A percentile compares a stretch with the other conserved stretches of the same genome.
phyloP scores from a whole-genome alignment of 257 asterid genomes.

The Mentha longifolia region DNA sequence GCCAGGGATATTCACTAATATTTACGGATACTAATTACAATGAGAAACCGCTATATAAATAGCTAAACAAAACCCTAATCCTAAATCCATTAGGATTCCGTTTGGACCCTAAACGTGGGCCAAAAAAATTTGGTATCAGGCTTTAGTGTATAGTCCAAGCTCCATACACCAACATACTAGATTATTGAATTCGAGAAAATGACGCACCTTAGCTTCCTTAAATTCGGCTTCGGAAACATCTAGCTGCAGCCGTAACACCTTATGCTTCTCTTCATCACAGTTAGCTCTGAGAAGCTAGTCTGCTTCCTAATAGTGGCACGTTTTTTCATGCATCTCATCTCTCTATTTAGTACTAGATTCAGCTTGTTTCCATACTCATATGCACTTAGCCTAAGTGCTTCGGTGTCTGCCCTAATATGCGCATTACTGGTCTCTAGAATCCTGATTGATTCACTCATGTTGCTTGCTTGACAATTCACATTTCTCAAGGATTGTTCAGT shows the following conservation, averaged over 20 bases:
- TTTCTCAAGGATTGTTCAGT: slow-evolving; percentile 8
- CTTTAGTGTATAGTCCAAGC: too few relatives aligned
- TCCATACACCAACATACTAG: too few relatives aligned
- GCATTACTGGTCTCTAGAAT: slow-evolving; percentile 13
- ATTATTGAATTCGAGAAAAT: too few relatives aligned
- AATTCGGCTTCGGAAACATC: slow-evolving; percentile 27
- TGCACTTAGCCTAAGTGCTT: slow-evolving; percentile 35
- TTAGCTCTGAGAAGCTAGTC: slow-evolving; percentile 20
- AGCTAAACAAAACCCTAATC: too few relatives aligned
- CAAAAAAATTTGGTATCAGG: too few relatives aligned
- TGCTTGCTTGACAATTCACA: slow-evolving; percentile 9
- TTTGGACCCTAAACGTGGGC: too few relatives aligned
- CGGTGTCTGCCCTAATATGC: slow-evolving; percentile 26
- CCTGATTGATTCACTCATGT: neutral
- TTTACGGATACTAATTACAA: too few relatives aligned
- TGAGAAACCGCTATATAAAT: too few relatives aligned
- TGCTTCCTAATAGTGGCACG: slow-evolving; percentile 18
- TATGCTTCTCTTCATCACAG: slow-evolving; percentile 28
- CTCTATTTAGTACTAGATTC: slow-evolving; percentile 31
- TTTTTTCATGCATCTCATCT: slow-evolving; percentile 26
- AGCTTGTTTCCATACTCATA: slow-evolving; percentile 22
- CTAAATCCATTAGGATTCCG: too few relatives aligned
- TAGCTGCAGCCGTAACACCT: slow-evolving; percentile 31
- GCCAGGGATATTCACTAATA: too few relatives aligned
- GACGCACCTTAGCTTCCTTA: slow-evolving; percentile 38